Base-by-base conservation (phyloP, 2,329 filamentous ascomycete species). In the Colletotrichum orchidophilum region DNA sequence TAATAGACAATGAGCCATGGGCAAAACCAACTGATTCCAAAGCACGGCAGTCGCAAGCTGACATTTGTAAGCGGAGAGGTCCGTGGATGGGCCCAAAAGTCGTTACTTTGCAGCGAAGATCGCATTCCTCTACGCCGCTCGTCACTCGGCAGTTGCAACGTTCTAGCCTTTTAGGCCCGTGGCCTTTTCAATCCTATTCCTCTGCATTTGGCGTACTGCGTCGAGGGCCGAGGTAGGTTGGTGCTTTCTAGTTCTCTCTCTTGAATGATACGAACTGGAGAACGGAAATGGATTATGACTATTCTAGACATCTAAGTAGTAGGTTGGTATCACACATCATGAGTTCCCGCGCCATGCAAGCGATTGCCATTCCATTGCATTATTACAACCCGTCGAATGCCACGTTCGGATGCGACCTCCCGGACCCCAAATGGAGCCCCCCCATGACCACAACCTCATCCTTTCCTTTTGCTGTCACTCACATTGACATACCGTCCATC, bases 391-490 rank as follows among this genome's bases (percentile, higher is more conserved):
- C 52, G 62, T 27, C 31, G 24, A 53, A 59, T 53, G 52, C 42
- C 27, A 59, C 61, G 50, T 49, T 65, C n/a, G 53, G 66, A 59
- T 69, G 61, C 42, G 42, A 69, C 61, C 24, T 59, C 60, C 62
- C 66, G 53, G 61, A 27, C 27, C 61, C 29, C 66, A 21, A 58
- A 53, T 18, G 39, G 39, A 24, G 26, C 24, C 29, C n/a, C 31
- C 53, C 59, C 27, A 21, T 15, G 24, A 31, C 62, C 54, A 39
- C 62, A 55, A 42, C 63, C 63, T 54, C 55, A 33, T 59, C 24
- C 26, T 27, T 27, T 24, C 42, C 46, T 24, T 13, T 52, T 59
- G 33, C n/a, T 67, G 60, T 58, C 39, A 46, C 29, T 53, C 24
- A 21, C 39, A 18, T 52, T 39, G 52, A 64, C 39, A 24, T 35